Evolutionary conservation across 208 protist species (phyloP).

Genomic region (Novymonas esmeraldas): DNA sequence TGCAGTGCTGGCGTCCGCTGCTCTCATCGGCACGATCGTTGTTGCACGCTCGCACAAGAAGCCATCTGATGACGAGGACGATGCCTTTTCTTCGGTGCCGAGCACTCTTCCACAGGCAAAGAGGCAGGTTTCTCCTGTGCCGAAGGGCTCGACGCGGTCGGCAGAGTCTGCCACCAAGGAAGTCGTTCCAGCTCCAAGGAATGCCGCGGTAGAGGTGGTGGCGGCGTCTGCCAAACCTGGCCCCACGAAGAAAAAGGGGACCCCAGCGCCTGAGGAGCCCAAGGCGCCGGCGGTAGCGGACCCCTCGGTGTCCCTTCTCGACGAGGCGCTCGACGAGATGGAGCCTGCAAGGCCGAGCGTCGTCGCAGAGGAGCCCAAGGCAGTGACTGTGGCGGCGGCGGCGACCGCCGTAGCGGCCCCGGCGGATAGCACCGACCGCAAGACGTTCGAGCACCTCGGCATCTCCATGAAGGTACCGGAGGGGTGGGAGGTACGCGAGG

Average conservation of each 20-base stretch:
- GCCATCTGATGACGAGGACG: conserved; percentile 30
- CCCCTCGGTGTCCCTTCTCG: conserved; percentile 17
- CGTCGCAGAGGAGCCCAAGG: conserved; percentile 1
- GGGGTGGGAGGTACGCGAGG: conserved; percentile 71
- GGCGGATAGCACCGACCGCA: conserved; percentile 14
- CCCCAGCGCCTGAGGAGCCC: background rate
- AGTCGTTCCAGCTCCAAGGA: background rate
- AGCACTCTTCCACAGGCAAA: conserved; percentile 9
- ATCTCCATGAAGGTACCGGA: conserved; percentile 53
- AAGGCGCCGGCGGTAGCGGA: conserved; percentile 3
- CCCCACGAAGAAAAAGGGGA: no score
- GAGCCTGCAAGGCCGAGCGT: conserved; percentile 2
- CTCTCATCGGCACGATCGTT: conserved; percentile 20
- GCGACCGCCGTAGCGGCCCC: background rate
- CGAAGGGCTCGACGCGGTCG: background rate
- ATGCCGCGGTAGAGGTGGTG: background rate
- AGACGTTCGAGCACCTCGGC: conserved; percentile 46
- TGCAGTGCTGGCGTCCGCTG: conserved; percentile 26
- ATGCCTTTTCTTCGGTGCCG: conserved; percentile 24
- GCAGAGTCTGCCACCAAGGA: background rate
- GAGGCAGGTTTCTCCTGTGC: conserved; percentile 9
- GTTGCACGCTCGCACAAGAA: conserved; percentile 13
- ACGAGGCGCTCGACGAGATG: conserved; percentile 34
- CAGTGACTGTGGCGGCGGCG: background rate
- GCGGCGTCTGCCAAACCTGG: background rate